Evolutionary conservation across 2,329 filamentous ascomycete genomes (phyloP).

Genomic region (Exophiala xenobiotica): DNA sequence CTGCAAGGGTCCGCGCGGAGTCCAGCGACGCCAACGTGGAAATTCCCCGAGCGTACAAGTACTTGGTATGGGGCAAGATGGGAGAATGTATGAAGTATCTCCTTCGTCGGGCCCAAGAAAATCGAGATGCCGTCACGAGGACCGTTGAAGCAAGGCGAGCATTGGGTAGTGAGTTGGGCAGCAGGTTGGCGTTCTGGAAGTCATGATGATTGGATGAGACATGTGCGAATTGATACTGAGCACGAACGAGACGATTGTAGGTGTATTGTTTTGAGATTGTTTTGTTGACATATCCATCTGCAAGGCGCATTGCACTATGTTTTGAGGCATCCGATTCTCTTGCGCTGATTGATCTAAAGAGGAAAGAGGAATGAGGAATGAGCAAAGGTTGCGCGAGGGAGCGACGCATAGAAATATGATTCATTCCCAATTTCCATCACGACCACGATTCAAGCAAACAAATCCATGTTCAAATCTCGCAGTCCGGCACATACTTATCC

Average conservation of each 20-base stretch:
- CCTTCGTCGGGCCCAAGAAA: constrained; percentile 58
- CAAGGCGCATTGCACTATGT: constrained; percentile 1
- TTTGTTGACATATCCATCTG: constrained; percentile 2
- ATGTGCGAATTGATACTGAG: not conserved
- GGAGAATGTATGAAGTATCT: constrained; percentile 79
- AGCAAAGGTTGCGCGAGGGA: not conserved
- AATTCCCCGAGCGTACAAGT: constrained; percentile 54
- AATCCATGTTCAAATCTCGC: not conserved
- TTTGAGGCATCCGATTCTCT: not conserved
- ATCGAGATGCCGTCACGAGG: constrained; percentile 59
- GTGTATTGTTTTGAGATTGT: constrained; percentile 1
- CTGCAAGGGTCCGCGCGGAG: constrained; percentile 41
- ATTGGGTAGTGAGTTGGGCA: constrained; percentile 52
- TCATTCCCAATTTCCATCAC: constrained; percentile 14
- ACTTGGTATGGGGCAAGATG: constrained; percentile 57
- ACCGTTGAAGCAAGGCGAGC: constrained; percentile 53
- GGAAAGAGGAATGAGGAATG: not conserved
- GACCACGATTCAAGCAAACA: constrained; percentile 23
- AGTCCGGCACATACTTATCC: constrained; percentile 2
- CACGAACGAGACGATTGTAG: constrained; percentile 1
- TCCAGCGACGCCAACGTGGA: constrained; percentile 37
- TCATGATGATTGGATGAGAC: constrained; percentile 15
- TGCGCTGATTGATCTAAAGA: not conserved
- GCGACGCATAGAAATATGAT: constrained; percentile 12
- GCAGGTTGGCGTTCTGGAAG: constrained; percentile 33